Evolutionary conservation across 2,329 filamentous ascomycete genomes (phyloP), one percentile per base, ranked within the genome.

Genomic region (Beauveria sp.): DNA sequence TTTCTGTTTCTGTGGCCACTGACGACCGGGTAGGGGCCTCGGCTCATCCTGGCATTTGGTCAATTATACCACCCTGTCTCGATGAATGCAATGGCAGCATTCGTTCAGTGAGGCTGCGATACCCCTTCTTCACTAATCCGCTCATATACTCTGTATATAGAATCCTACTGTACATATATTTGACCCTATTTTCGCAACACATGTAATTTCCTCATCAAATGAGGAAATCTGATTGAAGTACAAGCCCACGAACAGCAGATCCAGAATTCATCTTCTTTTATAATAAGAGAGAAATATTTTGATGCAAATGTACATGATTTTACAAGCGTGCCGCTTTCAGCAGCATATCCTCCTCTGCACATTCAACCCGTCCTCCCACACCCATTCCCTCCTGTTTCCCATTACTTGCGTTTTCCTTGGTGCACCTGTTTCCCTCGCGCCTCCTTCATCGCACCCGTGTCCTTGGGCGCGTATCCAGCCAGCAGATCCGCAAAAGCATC

Each of bases 401-500:
- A 70, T 76, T 73, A 78, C 65, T 67, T 70, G 63, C 70, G 72
- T 69, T 54, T 60, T 12, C 67, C 72, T 47, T 67, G 68, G 52
- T 74, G 69, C 59, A 77, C 72, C 72, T 78, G 77, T 73, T 78
- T 74, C 60, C 69, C 64, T 64, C 77, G 62, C 7, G 72, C 72
- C 61, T 74, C 70, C 64, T 73, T 72, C 66, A 73, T 70, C 1
- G 72, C 59, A 7, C 58, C 63, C n/a, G 68, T 69, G 38, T 77
- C 74, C 65, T 76, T 71, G 10, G 73, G 70, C 22, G 74, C 76
- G 69, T 84, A 86, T 8, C 74, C 75, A 18, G 78, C 74, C 63
- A 86, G 79, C 64, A 86, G 66, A 67, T 84, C 81, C n/a, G 75
- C 74, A 64, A 82, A 74, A 30, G 71, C 72, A 54, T 68, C 68